Percentiles rank a stretch among this genome's conserved stretches.
Evolutionary conservation across 768 basidiomycete genomes (phyloP).

Genomic region (Krasilnikovozyma curviuscula): DNA sequence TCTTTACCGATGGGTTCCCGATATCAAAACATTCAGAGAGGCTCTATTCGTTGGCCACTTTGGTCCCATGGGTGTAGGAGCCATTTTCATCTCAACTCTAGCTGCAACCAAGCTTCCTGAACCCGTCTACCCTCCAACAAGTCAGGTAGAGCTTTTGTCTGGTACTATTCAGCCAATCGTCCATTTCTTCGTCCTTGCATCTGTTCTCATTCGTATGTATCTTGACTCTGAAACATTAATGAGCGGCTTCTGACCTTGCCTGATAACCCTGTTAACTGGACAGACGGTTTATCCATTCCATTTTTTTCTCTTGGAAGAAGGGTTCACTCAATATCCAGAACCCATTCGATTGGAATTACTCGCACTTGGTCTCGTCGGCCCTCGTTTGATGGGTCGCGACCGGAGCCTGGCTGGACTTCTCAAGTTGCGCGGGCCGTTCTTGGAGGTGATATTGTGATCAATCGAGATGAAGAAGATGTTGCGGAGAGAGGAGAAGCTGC

Average conservation of each 20-base stretch:
- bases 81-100: slow-evolving; percentile 58
- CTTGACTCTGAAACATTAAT: neutral
- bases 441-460: slow-evolving; percentile 63
- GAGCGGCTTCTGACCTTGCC: neutral
- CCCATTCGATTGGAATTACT: slow-evolving; percentile 45
- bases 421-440: slow-evolving; percentile 51
- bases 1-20: slow-evolving; percentile 81
- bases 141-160: slow-evolving; percentile 46
- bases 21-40: slow-evolving; percentile 83
- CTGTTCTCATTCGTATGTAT: slow-evolving; percentile 40
- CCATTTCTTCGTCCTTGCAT: slow-evolving; percentile 81
- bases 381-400: slow-evolving; percentile 24
- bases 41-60: slow-evolving; percentile 91
- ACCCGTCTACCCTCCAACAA: slow-evolving; percentile 31
- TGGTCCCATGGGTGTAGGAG: slow-evolving; percentile 72
- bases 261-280: neutral
- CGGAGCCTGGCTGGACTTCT: slow-evolving; percentile 61
- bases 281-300: slow-evolving; percentile 75
- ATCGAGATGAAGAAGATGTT: slow-evolving; percentile 41
- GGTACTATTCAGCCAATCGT: slow-evolving; percentile 78
- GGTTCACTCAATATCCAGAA: slow-evolving; percentile 76
- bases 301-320: slow-evolving; percentile 79
- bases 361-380: slow-evolving; percentile 36
- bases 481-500: neutral
- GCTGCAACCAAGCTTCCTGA: slow-evolving; percentile 23